Evolutionary conservation across 2,329 filamentous ascomycete genomes (phyloP), one percentile per base, ranked within the genome.

Genomic region (Podosphaera fusca): DNA sequence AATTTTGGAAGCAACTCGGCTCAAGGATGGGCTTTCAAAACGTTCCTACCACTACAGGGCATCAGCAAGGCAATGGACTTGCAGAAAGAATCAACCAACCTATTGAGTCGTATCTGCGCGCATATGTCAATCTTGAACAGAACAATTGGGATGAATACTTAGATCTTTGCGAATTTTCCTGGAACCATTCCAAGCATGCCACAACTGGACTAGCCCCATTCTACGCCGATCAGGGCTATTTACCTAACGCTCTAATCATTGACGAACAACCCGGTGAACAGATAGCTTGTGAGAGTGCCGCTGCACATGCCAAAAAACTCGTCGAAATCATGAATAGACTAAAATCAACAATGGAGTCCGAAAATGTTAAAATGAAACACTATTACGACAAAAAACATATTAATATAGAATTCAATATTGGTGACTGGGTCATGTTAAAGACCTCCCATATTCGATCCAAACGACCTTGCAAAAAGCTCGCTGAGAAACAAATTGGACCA

Each of bases 71-170:
- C 9, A 53, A 53, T 38, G 33, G 50, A 4, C 50, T 53, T 1
- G 50, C 50, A 4, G 50, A 53, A 38, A 14, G 50, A 35, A 53
- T 53, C 14, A 53, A 58, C 34, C 14, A 59, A 7, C 50, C 46
- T 31, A 10, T 60, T 3, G 45, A 59, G 33, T 1, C 21, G 2
- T 60, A 60, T 14, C 30, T 60, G 8, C 4, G 38, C 10, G 51
- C 33, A n/a, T 60, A 60, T 50, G 42, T 59, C 5, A 60, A 60
- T 21, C 49, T 58, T 50, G 31, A 58, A 31, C 21, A 60, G 35
- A 47, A 60, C 14, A 55, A 60, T 7, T 56, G 38, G 54, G 46
- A 58, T 14, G 6, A 55, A 40, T 38, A 54, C 12, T 38, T 2
- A 21, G 29, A 55, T 10, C 14, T 55, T 1, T 55, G 21, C 21